These are phyloP conservation scores for Sporothrix humicola DNA, from an alignment of 2,329 filamentous ascomycete species.

Conservation along the genomic window DNA sequence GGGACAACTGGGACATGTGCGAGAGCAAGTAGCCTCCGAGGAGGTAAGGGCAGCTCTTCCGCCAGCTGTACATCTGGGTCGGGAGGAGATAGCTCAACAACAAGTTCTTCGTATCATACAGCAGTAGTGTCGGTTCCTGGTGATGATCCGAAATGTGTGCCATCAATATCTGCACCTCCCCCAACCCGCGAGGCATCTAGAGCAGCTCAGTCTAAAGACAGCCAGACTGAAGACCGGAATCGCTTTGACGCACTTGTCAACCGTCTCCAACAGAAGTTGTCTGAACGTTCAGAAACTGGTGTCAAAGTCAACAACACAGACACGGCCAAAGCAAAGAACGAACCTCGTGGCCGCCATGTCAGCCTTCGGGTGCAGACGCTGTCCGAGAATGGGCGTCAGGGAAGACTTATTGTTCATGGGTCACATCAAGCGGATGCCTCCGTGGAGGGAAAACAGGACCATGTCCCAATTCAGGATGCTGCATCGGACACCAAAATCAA, in stretches of 20 bases:
- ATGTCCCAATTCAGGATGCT: not conserved
- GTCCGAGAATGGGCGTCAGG: not conserved
- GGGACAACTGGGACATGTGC: not conserved
- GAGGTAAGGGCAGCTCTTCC: not conserved
- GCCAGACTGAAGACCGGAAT: constrained; percentile 11
- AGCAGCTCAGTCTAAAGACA: not conserved
- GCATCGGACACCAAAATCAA: not conserved
- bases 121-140: not conserved
- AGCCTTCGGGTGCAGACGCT: too few relatives aligned
- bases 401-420: not conserved
- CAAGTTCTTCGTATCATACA: not conserved
- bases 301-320: not conserved
- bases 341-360: not conserved
- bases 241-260: constrained; percentile 35
- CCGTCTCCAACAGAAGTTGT: constrained; percentile 34
- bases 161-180: not conserved
- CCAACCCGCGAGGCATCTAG: not conserved
- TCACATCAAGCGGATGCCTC: not conserved
- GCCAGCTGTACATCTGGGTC: not conserved
- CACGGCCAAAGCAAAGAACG: not conserved
- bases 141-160: not conserved
- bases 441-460: too few relatives aligned
- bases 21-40: not conserved
- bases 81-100: not conserved
- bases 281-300: not conserved